Base-by-base conservation (phyloP, 768 basidiomycete species). In the Tricholoma furcatifolium region DNA sequence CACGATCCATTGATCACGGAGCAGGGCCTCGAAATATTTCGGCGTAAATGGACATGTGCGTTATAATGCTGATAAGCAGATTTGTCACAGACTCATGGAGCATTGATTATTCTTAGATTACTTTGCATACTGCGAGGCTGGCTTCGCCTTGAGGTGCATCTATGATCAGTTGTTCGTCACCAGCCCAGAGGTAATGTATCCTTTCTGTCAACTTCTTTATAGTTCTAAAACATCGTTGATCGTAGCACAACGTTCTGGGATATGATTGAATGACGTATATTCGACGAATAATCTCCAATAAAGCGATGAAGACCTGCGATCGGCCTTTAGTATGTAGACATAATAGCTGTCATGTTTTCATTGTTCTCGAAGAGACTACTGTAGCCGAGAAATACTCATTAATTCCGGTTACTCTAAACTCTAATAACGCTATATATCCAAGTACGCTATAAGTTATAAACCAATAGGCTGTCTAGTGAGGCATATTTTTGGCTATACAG, bases 31-130 rank as follows among this genome's bases (percentile, higher is more conserved):
- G 47, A 48, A 27, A 54, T 54, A 18, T 54, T 54, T 42, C 41
- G 53, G 14, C 32, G 53, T 5, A 54, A 54, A 39, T 54, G 53
- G 53, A 50, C 41, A 30, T 54, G 53, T 54, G 38, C 24, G 53
- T 49, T 9, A 30, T 8, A 12, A 14, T 35, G 39, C 17, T 12
- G 15, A 2, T 12, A 0, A 34, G 21, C n/a, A 6, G 17, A 6
- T 9, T 14, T 11, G 8, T 44, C 30, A 14, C 7, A 42, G 9
- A 17, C 8, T 24, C 17, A 30, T 24, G 6, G 1, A 2, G 2
- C 20, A n/a, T 39, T 45, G 17, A 51, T 35, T n/a, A 2, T n/a
- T 8, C n/a, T 4, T 11, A 54, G 53, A 54, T 49, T 54, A 54
- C 31, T 54, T 48, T 2, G 53, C 53, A n/a, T 54, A 54, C 31